phyloP scores from a whole-genome alignment of 441 rosid species.

The Dalechampia spathulata region DNA sequence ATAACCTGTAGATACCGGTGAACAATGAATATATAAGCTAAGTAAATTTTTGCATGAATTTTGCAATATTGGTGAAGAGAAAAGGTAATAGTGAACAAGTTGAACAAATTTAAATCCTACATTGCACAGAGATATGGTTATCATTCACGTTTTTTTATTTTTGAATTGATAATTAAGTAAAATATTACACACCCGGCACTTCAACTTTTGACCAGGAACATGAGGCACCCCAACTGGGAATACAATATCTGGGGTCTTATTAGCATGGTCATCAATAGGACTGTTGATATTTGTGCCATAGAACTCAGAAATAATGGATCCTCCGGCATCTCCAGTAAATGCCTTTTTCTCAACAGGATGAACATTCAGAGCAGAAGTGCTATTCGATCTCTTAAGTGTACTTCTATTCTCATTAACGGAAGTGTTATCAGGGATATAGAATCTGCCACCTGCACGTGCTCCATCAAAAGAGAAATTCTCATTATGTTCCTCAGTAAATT shows the following conservation, averaged over 20 bases:
- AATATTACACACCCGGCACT: slow-evolving; percentile 72
- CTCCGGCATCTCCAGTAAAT: slow-evolving; percentile 45
- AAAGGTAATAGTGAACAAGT: slow-evolving; percentile 12
- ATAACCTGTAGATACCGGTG: slow-evolving; percentile 49
- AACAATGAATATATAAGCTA: slow-evolving; percentile 14
- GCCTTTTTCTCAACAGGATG: slow-evolving; percentile 42
- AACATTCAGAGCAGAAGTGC: slow-evolving; percentile 60
- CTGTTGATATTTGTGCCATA: slow-evolving; percentile 50
- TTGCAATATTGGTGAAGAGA: too few species aligned
- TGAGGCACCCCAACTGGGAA: slow-evolving; percentile 39
- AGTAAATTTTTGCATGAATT: slow-evolving; percentile 9
- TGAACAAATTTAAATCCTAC: slow-evolving; percentile 9
- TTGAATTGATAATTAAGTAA: slow-evolving; percentile 8
- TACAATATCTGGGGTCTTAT: slow-evolving; percentile 30
- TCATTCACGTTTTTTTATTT: too few species aligned
- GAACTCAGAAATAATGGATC: slow-evolving; percentile 64
- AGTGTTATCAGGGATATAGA: slow-evolving; percentile 19
- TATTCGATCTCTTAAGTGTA: slow-evolving; percentile 76
- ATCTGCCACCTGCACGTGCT: slow-evolving; percentile 17
- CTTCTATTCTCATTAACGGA: slow-evolving; percentile 43
- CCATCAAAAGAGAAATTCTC: slow-evolving; percentile 28
- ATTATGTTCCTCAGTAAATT: slow-evolving; percentile 21
- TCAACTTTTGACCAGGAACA: slow-evolving; percentile 54
- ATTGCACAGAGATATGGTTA: slow-evolving; percentile 4
- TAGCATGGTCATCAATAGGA: slow-evolving; percentile 27